Evolutionary conservation across 148 eudicot species (phyloP).

Genomic region (Pharnaceum exiguum): DNA sequence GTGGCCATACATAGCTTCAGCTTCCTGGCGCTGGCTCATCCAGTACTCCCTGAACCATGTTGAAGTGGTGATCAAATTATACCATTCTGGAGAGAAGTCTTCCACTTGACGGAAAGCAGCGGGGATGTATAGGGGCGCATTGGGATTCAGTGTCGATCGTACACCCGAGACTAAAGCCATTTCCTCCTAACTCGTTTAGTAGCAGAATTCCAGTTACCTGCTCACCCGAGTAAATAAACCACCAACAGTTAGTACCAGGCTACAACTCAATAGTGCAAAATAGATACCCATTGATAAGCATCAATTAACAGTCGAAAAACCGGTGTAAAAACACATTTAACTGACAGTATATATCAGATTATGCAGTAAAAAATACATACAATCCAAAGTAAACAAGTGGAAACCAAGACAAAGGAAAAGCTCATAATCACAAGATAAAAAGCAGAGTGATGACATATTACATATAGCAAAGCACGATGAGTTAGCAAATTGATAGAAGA

Average conservation of each 20-base stretch:
- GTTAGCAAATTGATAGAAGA: no score
- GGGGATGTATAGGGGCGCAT: conserved; percentile 91
- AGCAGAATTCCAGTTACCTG: conserved; percentile 12
- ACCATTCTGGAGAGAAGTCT: conserved; percentile 95
- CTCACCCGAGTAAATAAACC: neutral
- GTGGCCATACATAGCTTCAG: conserved; percentile 39
- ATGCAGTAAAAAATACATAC: no score
- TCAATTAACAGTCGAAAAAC: neutral
- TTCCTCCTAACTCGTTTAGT: neutral
- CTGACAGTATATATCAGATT: no score
- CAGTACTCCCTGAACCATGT: conserved; percentile 93
- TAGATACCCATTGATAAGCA: neutral
- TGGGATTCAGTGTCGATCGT: conserved; percentile 78
- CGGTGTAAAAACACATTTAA: no score
- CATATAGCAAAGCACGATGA: no score
- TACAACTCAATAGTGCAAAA: neutral
- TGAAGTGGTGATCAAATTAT: conserved; percentile 67
- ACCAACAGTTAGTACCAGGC: neutral
- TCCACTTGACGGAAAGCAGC: conserved; percentile 81
- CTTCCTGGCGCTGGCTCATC: conserved; percentile 78
- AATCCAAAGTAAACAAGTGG: no score
- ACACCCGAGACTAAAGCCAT: conserved; percentile 78
- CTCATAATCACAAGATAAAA: no score
- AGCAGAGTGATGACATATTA: no score
- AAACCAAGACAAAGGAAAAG: no score